A percentile compares a stretch with the other conserved stretches of the same genome.
phyloP scores from a whole-genome alignment of 164 flowering plant species.

The Buxus sempervirens region DNA sequence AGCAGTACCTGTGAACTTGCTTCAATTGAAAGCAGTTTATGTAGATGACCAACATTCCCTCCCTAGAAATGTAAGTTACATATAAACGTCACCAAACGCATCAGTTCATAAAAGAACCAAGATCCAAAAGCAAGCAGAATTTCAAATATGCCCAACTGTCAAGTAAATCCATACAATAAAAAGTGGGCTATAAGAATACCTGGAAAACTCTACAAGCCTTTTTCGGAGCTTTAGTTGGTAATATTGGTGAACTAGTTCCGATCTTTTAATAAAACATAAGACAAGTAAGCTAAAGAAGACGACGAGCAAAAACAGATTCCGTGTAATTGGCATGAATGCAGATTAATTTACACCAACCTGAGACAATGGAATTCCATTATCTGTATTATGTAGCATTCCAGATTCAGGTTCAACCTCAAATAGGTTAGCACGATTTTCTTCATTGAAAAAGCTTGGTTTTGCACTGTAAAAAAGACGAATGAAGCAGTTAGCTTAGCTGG shows the following conservation, averaged over 20 bases:
- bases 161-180: conserved; percentile 3
- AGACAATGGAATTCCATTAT: conserved; percentile 84
- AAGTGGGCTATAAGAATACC: conserved; percentile 33
- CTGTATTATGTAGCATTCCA: conserved; percentile 88
- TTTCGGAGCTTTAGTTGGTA: conserved; percentile 33
- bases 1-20: conserved; percentile 87
- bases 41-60: conserved; percentile 93
- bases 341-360: conserved; percentile 42
- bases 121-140: not conserved
- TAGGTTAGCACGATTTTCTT: conserved; percentile 71
- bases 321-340: not conserved
- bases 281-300: conserved; percentile 4
- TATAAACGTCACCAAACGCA: conserved; percentile 1
- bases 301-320: conserved; percentile 1
- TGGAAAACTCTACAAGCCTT: conserved; percentile 69
- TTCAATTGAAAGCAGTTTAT: conserved; percentile 80
- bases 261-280: conserved; percentile 37
- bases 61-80: conserved; percentile 49
- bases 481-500: not conserved
- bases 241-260: conserved; percentile 41
- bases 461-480: conserved; percentile 45
- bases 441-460: conserved; percentile 92
- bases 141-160: not conserved
- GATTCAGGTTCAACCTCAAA: conserved; percentile 90
- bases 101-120: not conserved